phyloP scores from a whole-genome alignment of 2,329 filamentous ascomycete species.

The Nothopassalora personata region DNA sequence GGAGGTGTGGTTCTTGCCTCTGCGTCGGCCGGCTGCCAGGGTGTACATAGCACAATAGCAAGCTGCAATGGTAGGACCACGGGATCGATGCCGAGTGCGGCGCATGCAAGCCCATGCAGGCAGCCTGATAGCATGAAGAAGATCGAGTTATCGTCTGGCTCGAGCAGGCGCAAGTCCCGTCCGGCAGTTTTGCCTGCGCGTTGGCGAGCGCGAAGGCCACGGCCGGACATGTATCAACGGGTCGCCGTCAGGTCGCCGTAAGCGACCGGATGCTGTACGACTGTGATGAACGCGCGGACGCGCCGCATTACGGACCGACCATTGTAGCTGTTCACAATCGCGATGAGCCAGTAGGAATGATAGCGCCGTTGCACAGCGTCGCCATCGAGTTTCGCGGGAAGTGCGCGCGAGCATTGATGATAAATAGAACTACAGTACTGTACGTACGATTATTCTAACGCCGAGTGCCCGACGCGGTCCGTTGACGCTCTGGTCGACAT shows the following conservation, averaged over 20 bases:
- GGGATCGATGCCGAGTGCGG: constrained; percentile 6
- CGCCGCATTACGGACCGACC: not conserved
- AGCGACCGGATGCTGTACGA: constrained; percentile 19
- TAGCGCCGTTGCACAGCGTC: constrained; percentile 8
- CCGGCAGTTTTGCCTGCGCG: constrained; percentile 15
- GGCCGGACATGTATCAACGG: not conserved
- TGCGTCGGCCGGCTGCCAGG: constrained; percentile 10
- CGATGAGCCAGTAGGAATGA: constrained; percentile 5
- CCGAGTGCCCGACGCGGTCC: not conserved
- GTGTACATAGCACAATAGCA: constrained; percentile 12
- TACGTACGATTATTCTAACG: too few species aligned
- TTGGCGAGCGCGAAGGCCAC: constrained; percentile 15
- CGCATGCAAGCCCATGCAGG: constrained; percentile 1
- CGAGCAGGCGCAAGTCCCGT: constrained; percentile 3
- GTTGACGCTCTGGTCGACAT: not conserved
- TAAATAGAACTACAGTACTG: too few species aligned
- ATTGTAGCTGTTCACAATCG: not conserved
- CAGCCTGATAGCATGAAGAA: constrained; percentile 5
- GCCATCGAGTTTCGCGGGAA: constrained; percentile 11
- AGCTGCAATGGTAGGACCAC: constrained; percentile 2
- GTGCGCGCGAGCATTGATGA: not conserved
- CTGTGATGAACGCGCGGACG: constrained; percentile 13
- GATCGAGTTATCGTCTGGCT: constrained; percentile 6
- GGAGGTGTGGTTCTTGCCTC: constrained; percentile 10
- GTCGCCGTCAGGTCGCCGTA: not conserved